These are phyloP conservation scores for Physcomitrium patens DNA, from an alignment of 225 moss, liverwort and hornwort genomes.

Conservation along the genomic window DNA sequence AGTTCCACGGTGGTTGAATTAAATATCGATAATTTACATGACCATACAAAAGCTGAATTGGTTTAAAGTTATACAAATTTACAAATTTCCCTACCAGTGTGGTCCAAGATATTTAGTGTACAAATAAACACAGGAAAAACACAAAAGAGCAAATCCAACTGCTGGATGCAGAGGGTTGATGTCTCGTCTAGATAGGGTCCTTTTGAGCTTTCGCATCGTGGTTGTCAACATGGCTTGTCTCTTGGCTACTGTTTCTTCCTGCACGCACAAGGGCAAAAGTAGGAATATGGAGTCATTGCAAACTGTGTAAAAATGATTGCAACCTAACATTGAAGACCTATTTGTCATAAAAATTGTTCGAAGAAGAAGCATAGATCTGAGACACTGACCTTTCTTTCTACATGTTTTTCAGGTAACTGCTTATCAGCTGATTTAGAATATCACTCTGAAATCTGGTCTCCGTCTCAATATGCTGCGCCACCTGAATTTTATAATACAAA, in stretches of 20 bases:
- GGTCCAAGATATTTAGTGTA: slow-evolving; percentile 49
- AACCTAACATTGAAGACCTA: neutral
- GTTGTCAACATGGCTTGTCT: slow-evolving; percentile 63
- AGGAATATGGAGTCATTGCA: neutral
- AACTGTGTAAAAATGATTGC: neutral
- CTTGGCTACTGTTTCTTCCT: slow-evolving; percentile 76
- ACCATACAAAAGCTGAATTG: too few relatives aligned
- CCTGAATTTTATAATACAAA: slow-evolving; percentile 33
- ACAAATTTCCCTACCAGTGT: neutral
- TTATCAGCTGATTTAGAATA: slow-evolving; percentile 76
- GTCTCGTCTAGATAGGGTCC: slow-evolving; percentile 50
- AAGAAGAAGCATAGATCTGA: neutral
- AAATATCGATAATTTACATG: too few relatives aligned
- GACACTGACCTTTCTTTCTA: neutral
- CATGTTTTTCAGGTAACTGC: neutral
- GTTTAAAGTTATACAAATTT: too few relatives aligned
- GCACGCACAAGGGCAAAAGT: slow-evolving; percentile 21
- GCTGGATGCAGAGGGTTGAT: slow-evolving; percentile 47
- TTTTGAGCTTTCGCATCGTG: slow-evolving; percentile 76
- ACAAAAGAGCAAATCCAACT: slow-evolving; percentile 52
- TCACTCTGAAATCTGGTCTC: slow-evolving; percentile 86
- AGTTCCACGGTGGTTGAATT: too few relatives aligned
- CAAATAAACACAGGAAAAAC: slow-evolving; percentile 56
- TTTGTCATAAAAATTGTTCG: neutral
- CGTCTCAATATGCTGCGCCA: slow-evolving; percentile 79